Evolutionary conservation across 106 monocot species (phyloP).

Genomic region (Cymbidium sinense): DNA sequence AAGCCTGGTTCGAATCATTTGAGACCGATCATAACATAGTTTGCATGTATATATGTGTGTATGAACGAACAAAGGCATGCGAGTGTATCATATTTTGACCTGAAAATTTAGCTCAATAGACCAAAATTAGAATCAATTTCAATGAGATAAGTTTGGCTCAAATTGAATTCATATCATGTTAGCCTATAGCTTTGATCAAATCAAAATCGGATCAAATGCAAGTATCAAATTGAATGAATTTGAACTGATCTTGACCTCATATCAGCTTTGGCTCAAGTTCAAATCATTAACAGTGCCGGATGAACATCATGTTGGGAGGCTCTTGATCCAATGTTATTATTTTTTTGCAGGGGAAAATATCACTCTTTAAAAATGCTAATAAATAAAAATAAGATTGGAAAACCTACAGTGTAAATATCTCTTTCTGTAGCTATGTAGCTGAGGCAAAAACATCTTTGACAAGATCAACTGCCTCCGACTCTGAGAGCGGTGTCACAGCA

Average conservation of each 20-base stretch:
- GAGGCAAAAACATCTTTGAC: slow-evolving; percentile 99
- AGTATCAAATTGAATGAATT: no score
- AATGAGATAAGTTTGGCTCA: neutral
- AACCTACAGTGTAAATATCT: slow-evolving; percentile 89
- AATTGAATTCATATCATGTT: neutral
- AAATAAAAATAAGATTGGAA: neutral
- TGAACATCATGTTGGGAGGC: neutral
- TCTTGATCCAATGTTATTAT: neutral
- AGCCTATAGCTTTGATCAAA: no score
- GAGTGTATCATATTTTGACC: no score
- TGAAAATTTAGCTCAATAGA: no score
- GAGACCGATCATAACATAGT: no score
- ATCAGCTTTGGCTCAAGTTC: neutral
- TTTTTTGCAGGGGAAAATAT: neutral
- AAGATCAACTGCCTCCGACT: slow-evolving; percentile 89
- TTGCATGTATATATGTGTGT: no score
- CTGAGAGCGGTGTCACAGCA: slow-evolving; percentile 84
- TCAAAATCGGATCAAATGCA: no score
- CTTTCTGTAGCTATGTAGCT: slow-evolving; percentile 93
- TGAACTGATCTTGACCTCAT: neutral
- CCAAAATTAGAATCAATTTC: no score
- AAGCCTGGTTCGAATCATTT: no score
- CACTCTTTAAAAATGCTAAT: neutral
- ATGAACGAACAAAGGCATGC: no score
- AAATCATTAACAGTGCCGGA: neutral